Evolutionary conservation across 805 yeast species (phyloP), one percentile per base, ranked within the genome.

Genomic region (Candida odintsovae): DNA sequence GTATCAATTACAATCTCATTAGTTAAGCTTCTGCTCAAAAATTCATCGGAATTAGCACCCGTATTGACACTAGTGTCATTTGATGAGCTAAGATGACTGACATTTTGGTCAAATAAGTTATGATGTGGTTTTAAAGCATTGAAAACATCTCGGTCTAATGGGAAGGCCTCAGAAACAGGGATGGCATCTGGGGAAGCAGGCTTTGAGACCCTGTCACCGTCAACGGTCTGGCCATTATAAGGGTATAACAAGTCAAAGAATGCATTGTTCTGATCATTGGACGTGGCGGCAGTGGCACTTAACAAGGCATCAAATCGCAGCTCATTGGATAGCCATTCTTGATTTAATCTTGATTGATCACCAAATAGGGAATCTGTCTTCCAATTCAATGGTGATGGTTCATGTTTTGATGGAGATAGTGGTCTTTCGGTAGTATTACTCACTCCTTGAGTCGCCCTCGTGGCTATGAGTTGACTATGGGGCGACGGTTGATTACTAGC

Each of bases 251-350:
- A 69, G 43, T 81, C 86, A 19, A 80, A 64, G 49, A 78, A 76
- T 47, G 77, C 79, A 5, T 51, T 55, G 28, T 78, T 71, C 48
- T 78, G 83, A 42, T 82, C 82, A 48, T 77, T 77, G 42, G 65
- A 63, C 4, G 67, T 63, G 56, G 78, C 64, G 0, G 90, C 90
- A 6, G 87, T 83, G 0, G 90, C 90, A 0, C 90, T 82, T 50
- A 84, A 65, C 23, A 84, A 64, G 0, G 89, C 90, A 55, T 84
- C 90, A 52, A 82, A 88, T 43, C 85, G 61, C 40, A 84, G 67
- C 57, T 84, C 90, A 46, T 76, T 80, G 15, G 89, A 80, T 20
- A 84, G 69, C 89, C 89, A 83, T 53, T 82, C 79, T 26, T 52
- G 55, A 22, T 49, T 56, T 20, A 51, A 41, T 25, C 43, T 52